A percentile compares a stretch with the other conserved stretches of the same genome.
These are phyloP conservation scores for Saccharomyces hybrid DNA, from an alignment of 1,139 yeast genomes.

Conservation along the genomic window DNA sequence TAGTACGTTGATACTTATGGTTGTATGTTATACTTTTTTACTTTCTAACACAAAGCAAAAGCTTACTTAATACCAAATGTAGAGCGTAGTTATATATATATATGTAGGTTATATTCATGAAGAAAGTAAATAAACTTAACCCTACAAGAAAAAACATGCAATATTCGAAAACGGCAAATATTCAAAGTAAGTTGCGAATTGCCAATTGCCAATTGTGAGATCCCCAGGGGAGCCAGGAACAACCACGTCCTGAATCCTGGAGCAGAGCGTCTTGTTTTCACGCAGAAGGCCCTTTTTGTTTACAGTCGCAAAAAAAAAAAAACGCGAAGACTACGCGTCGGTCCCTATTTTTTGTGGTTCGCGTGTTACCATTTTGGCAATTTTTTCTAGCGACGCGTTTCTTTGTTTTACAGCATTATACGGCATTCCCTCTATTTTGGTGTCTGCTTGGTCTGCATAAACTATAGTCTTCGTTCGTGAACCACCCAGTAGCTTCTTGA, in stretches of 20 bases:
- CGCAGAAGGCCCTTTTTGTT: slow-evolving; percentile 5
- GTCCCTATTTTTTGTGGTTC: background rate
- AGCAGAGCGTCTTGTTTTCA: background rate
- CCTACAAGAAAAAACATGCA: background rate
- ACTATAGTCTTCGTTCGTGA: background rate
- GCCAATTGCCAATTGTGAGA: background rate
- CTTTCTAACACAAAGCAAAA: background rate
- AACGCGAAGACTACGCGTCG: background rate
- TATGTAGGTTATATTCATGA: background rate
- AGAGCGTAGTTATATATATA: background rate
- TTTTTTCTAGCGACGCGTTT: background rate
- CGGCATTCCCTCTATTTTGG: background rate
- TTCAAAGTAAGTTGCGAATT: background rate
- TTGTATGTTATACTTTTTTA: background rate
- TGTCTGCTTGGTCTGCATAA: background rate
- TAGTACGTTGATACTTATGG: background rate
- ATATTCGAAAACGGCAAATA: background rate
- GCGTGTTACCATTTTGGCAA: background rate
- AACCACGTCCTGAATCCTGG: background rate
- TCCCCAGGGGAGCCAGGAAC: background rate
- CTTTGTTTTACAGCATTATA: background rate
- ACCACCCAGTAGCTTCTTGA: background rate
- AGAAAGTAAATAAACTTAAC: background rate
- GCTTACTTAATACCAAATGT: background rate
- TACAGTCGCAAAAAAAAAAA: slow-evolving; percentile 3